phyloP scores from a whole-genome alignment of 768 basidiomycete genomes.

The Chalciporus piperatus region DNA sequence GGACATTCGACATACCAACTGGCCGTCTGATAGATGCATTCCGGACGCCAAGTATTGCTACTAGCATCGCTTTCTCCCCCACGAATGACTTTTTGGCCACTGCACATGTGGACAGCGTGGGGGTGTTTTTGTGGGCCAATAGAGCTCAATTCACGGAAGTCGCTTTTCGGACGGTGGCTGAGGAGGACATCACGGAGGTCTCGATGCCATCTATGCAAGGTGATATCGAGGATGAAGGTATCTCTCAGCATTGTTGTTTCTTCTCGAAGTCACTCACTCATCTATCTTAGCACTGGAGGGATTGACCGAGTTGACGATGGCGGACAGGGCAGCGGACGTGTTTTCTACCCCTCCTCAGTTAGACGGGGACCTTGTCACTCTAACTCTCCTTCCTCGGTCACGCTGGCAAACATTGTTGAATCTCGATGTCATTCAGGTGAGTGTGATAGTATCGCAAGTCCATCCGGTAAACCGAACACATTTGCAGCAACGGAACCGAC shows the following conservation, averaged over 20 bases:
- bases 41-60: constrained; percentile 81
- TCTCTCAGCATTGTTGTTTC: constrained; percentile 10
- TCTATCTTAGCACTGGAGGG: constrained; percentile 59
- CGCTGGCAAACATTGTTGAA: constrained; percentile 98
- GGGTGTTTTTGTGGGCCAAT: constrained; percentile 97
- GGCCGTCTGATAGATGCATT: constrained; percentile 92
- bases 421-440: constrained; percentile 87
- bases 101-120: constrained; percentile 90
- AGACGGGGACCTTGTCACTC: constrained; percentile 86
- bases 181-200: constrained; percentile 69
- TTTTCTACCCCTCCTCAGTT: constrained; percentile 88
- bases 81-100: constrained; percentile 96
- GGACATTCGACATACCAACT: constrained; percentile 95
- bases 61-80: constrained; percentile 89
- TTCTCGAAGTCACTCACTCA: constrained; percentile 5
- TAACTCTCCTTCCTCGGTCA: constrained; percentile 87
- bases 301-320: constrained; percentile 58
- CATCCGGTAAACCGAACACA: not conserved
- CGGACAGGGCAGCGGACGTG: constrained; percentile 61
- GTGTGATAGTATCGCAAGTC: constrained; percentile 15
- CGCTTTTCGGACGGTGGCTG: constrained; percentile 73
- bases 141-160: constrained; percentile 91
- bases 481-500: constrained; percentile 87
- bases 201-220: constrained; percentile 84
- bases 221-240: constrained; percentile 76